Percentiles rank a stretch among this genome's conserved stretches.
Evolutionary conservation across 352 stramenopile genomes (phyloP).

Genomic region (Blastocystis sp.): DNA sequence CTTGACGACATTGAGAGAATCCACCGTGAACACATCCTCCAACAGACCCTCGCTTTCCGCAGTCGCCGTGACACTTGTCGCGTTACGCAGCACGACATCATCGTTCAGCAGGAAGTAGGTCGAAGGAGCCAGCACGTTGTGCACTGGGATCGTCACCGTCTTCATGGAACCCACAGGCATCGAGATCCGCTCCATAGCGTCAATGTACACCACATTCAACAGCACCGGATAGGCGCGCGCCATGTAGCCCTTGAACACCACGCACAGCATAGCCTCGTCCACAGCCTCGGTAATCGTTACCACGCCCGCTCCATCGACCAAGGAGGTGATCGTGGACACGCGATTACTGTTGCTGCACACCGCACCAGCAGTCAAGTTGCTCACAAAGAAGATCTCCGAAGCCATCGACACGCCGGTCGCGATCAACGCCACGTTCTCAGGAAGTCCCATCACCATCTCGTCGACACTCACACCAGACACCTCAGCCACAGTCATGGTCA

Average conservation of each 20-base stretch:
- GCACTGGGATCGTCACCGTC: neutral
- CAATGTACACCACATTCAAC: constrained; percentile 16
- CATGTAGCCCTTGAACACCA: constrained; percentile 15
- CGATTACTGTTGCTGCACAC: neutral
- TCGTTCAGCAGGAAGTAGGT: neutral
- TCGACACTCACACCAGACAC: neutral
- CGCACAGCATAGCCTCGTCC: constrained; percentile 26
- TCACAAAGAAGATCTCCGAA: constrained; percentile 17
- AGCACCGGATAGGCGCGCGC: neutral
- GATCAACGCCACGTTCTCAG: neutral
- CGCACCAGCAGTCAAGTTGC: neutral
- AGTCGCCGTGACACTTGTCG: neutral
- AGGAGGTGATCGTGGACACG: constrained; percentile 13
- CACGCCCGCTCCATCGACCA: neutral
- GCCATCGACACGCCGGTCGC: neutral
- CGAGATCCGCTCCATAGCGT: neutral
- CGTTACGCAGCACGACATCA: neutral
- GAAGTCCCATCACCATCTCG: neutral
- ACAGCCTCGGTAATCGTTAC: constrained; percentile 31
- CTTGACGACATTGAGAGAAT: neutral
- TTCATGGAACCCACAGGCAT: neutral
- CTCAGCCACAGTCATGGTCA: constrained; percentile 35
- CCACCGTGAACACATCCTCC: constrained; percentile 1
- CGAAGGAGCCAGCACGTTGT: neutral
- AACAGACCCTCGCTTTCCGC: neutral